Conservation (phyloP, 202 grass and related monocot species). For the Zoysia matrella region DNA sequence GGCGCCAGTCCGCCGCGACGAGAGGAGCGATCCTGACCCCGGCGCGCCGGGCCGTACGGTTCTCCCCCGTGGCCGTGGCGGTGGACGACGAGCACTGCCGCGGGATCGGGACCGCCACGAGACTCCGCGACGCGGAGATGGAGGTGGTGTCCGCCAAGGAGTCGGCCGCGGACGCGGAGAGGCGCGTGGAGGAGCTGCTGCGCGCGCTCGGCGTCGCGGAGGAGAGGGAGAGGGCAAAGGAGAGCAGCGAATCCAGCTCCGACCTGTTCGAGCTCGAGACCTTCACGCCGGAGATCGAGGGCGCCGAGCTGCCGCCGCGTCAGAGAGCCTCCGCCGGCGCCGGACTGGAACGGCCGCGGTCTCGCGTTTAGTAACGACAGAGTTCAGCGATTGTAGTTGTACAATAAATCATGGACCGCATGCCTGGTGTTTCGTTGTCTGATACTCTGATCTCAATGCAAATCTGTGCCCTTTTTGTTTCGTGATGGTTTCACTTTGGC, state of each 20-base stretch:
- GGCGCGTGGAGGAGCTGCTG: slow-evolving; percentile 72
- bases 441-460: background rate
- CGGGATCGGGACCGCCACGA: slow-evolving; percentile 26
- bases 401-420: background rate
- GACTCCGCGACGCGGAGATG: slow-evolving; percentile 30
- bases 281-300: slow-evolving; percentile 13
- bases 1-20: slow-evolving; percentile 34
- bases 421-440: too few species aligned
- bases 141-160: slow-evolving; percentile 22
- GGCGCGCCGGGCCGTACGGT: slow-evolving; percentile 72
- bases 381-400: background rate
- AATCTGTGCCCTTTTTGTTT: background rate
- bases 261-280: slow-evolving; percentile 85
- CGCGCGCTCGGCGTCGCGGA: slow-evolving; percentile 57
- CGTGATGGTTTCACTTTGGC: background rate
- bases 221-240: slow-evolving; percentile 56
- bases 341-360: slow-evolving; percentile 16
- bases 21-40: slow-evolving; percentile 27
- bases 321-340: background rate
- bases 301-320: background rate
- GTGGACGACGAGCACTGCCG: slow-evolving; percentile 51
- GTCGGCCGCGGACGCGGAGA: slow-evolving; percentile 42
- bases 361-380: background rate
- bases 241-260: slow-evolving; percentile 75
- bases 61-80: slow-evolving; percentile 67